A percentile compares a stretch with the other conserved stretches of the same genome.
Evolutionary conservation across 2,329 filamentous ascomycete genomes (phyloP).

Genomic region (Cladosporium sp.): DNA sequence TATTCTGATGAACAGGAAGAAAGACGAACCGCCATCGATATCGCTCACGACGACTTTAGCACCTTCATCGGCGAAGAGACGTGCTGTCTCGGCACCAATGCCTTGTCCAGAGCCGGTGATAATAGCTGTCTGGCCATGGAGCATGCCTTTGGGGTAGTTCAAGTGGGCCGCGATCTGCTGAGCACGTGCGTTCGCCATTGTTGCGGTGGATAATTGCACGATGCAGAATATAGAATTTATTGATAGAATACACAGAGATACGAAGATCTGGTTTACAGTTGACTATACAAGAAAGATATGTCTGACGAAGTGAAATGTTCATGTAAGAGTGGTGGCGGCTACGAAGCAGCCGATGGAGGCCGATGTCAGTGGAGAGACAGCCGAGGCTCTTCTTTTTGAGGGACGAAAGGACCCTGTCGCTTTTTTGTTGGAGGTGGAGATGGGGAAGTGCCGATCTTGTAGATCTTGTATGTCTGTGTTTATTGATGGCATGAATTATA

Average conservation of each 20-base stretch:
- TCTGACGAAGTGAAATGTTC: not conserved
- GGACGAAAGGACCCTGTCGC: not conserved
- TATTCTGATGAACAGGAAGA: not conserved
- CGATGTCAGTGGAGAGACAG: slow-evolving; percentile 2
- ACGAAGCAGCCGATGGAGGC: slow-evolving; percentile 15
- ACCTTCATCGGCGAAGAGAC: slow-evolving; percentile 67
- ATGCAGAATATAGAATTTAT: not conserved
- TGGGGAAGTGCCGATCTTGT: not conserved
- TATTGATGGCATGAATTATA: not conserved
- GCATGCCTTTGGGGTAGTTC: slow-evolving; percentile 78
- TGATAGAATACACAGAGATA: not conserved
- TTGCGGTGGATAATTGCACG: not conserved
- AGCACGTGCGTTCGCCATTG: slow-evolving; percentile 44
- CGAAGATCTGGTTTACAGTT: not conserved
- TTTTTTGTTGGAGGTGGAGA: not conserved
- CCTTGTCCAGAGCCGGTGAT: slow-evolving; percentile 79
- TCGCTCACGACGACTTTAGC: slow-evolving; percentile 82
- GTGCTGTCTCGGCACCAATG: slow-evolving; percentile 74
- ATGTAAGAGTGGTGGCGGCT: slow-evolving; percentile 9
- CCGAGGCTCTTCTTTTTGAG: slow-evolving; percentile 2
- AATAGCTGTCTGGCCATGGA: slow-evolving; percentile 80
- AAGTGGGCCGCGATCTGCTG: slow-evolving; percentile 76
- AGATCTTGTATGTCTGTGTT: not conserved
- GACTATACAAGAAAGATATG: not conserved
- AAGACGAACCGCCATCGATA: slow-evolving; percentile 67